Base-by-base conservation (phyloP, 2,329 filamentous ascomycete genomes). In the Alternaria hordeiaustralica region DNA sequence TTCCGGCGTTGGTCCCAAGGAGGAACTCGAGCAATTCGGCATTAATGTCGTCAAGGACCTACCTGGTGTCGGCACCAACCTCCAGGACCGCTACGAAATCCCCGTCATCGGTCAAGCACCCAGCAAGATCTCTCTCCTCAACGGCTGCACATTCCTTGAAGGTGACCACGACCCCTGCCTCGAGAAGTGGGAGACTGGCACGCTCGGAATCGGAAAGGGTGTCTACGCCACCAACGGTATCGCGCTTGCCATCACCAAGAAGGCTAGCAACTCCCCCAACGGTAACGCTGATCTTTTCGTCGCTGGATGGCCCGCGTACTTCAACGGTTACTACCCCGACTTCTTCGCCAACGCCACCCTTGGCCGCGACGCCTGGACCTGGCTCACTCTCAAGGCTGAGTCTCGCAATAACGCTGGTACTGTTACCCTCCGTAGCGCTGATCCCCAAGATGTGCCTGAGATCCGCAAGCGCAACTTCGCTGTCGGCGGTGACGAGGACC, bases 21-120 rank as follows among this genome's bases (percentile, higher is more conserved):
- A 79, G 0, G 85, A 89, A 67, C 83, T 92, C 6, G 66, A 82
- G 20, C 80, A 81, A 56, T 84, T 87, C 71, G 78, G 81, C n/a
- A 90, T 91, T 65, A 71, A 82, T 2, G 78, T 87, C 1, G 67
- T 89, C 18, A 81, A 84, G 5, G 83, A 90, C 64, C 85, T 87
- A 0, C 85, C 86, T 1, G 87, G 89, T 47, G 88, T 92, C 4
- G 89, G 89, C 6, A 85, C 84, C 61, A 89, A 91, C 77, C 82
- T 92, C 5, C 83, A 89, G 54, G 89, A 92, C 71, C 88, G 89
- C 49, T 86, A 86, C 46, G 86, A 85, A 63, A 55, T 67, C 12
- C 60, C 65, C 10, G 81, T 88, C 15, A 81, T 84, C 0, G 85
- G 84, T 58, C 77, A 83, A 55, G 73, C 80, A 21, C 69, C 65